Base-by-base conservation (phyloP, 371 early-diverging fungal species). In the Apophysomyces trapeziformis region DNA sequence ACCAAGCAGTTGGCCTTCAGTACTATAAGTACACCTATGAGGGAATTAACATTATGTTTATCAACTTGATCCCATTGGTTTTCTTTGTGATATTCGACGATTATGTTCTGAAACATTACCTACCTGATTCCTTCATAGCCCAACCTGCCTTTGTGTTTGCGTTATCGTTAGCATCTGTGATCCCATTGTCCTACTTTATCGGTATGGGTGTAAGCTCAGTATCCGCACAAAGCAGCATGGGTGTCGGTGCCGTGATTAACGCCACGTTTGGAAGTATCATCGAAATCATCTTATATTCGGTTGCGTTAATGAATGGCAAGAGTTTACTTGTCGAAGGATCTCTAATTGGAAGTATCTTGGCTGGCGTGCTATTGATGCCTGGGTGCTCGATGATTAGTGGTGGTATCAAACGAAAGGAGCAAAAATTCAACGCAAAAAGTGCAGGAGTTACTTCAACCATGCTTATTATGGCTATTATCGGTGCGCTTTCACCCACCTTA, bases 211-310 rank as follows among this genome's bases (percentile, higher is more conserved):
- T 98, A 45, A 92, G 96, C 39, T 94, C 95, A 13, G 96, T 98
- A 67, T 93, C 95, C 13, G 96, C 97, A 21, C 96, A 97, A 73
- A 93, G 95, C n/a, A 92, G 92, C 21, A 79, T 96, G 68, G 94
- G 91, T 8, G 75, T 98, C 69, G 98, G 98, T 44, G 94, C 97
- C 0, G 96, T 98, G 43, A 92, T 97, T 73, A 97, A 97, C 73
- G 98, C 99, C 6, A 94, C 99, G 0, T 98, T 98, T 77, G 98
- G 98, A 64, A 93, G 93, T 60, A 95, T 98, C 32, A 92, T 97
- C 62, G 97, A 98, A 78, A 92, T 98, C 56, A 93, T 97, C 45
- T 77, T 98, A 54, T 97, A 97, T 76, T 81, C 90, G 16, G 87
- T 96, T 13, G 97, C 97, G 5, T 71, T 98, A 61, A 89, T 89